phyloP scores from a whole-genome alignment of 495 filamentous ascomycete species.

The Aspergillus indologenus region DNA sequence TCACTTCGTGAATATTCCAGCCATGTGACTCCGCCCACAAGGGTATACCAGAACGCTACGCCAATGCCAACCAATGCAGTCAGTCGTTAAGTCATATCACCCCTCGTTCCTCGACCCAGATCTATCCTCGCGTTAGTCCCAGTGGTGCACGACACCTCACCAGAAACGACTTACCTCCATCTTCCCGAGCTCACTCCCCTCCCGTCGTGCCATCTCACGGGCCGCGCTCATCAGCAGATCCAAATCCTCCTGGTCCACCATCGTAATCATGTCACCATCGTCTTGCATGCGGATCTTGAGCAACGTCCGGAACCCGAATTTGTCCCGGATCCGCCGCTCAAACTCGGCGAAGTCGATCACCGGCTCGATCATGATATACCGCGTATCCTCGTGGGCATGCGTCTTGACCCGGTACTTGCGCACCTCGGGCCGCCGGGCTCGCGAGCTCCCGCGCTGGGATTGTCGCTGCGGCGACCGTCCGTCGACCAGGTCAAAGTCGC shows the following conservation, averaged over 20 bases:
- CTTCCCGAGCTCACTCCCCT: conserved; percentile 83
- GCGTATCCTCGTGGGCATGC: conserved; percentile 79
- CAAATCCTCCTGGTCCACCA: conserved; percentile 95
- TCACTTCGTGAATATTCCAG: not conserved
- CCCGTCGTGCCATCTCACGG: conserved; percentile 65
- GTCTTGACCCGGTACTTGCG: conserved; percentile 82
- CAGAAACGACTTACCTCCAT: conserved; percentile 71
- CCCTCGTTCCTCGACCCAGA: conserved; percentile 61
- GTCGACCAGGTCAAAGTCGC: conserved; percentile 79
- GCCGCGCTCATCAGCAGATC: conserved; percentile 74
- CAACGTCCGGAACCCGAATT: conserved; percentile 68
- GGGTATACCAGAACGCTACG: conserved; percentile 19
- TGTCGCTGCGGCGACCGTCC: conserved; percentile 30
- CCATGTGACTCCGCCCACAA: conserved; percentile 1
- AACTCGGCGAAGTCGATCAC: conserved; percentile 73
- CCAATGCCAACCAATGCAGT: conserved; percentile 4
- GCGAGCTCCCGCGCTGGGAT: conserved; percentile 31
- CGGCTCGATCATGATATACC: conserved; percentile 83
- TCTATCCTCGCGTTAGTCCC: conserved; percentile 37
- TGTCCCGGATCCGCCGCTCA: conserved; percentile 71
- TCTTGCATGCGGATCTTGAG: conserved; percentile 87
- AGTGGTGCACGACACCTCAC: not conserved
- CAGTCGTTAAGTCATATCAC: conserved; percentile 25
- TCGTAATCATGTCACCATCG: conserved; percentile 89
- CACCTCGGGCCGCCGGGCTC: conserved; percentile 34